Conservation (phyloP, 1,139 yeast genomes). For the Debaryomycetaceae sp. region DNA sequence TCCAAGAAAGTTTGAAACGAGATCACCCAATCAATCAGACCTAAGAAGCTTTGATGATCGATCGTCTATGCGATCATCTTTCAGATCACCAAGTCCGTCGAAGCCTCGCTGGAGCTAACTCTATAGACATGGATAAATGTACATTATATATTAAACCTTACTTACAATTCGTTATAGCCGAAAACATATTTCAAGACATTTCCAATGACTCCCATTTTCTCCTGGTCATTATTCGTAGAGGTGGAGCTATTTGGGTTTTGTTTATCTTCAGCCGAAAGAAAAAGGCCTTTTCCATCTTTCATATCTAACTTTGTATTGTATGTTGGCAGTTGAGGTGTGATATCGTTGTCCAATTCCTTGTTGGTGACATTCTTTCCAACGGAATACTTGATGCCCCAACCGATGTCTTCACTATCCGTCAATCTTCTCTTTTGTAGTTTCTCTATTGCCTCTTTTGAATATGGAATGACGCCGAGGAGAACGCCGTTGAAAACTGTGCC, state of each 20-base stretch:
- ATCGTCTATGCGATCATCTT: background rate
- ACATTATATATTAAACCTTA: constrained; percentile 1
- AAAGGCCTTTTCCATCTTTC: constrained; percentile 40
- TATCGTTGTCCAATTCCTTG: constrained; percentile 3
- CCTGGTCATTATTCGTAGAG: constrained; percentile 18
- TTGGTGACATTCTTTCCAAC: constrained; percentile 1
- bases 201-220: constrained; percentile 35
- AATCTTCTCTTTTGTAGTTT: constrained; percentile 57
- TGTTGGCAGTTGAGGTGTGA: constrained; percentile 6
- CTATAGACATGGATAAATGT: constrained; percentile 2
- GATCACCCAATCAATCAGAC: background rate
- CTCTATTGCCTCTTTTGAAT: constrained; percentile 58
- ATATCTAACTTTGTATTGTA: constrained; percentile 30
- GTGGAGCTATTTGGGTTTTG: constrained; percentile 17
- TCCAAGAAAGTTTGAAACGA: background rate
- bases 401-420: constrained; percentile 54
- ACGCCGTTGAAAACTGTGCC: constrained; percentile 70
- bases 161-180: constrained; percentile 44
- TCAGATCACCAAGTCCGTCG: constrained; percentile 5
- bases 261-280: constrained; percentile 23
- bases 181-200: constrained; percentile 35
- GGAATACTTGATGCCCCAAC: constrained; percentile 30
- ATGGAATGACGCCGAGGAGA: constrained; percentile 74
- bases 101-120: constrained; percentile 5
- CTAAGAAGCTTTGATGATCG: background rate